Percentiles rank a stretch among this genome's conserved stretches.
phyloP scores from a whole-genome alignment of 108 stramenopile species.

The Nitzschia inconspicua region DNA sequence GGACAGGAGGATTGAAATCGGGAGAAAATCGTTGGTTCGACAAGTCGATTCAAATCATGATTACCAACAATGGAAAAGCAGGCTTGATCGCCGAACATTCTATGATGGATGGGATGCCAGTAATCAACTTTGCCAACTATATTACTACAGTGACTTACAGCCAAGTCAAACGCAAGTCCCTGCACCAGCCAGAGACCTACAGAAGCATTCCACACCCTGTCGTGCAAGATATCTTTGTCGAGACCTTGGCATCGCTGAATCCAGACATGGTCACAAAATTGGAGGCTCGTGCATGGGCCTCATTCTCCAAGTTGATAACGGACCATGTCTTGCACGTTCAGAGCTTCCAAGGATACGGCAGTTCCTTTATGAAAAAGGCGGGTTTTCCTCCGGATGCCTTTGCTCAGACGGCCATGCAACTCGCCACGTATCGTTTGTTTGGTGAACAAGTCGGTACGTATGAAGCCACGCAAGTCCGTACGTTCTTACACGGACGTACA shows the following conservation, averaged over 20 bases:
- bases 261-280: not conserved
- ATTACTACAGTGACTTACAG: constrained; percentile 26
- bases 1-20: constrained; percentile 11
- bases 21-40: constrained; percentile 59
- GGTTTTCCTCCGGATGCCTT: constrained; percentile 61
- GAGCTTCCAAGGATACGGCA: constrained; percentile 41
- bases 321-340: constrained; percentile 26
- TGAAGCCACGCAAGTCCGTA: constrained; percentile 76
- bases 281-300: not conserved
- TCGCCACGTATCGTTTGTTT: constrained; percentile 70
- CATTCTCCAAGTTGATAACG: constrained; percentile 7
- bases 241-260: no score
- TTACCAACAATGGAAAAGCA: constrained; percentile 52
- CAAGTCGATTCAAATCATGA: constrained; percentile 62
- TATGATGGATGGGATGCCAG: constrained; percentile 67
- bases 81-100: constrained; percentile 62
- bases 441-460: constrained; percentile 67
- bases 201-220: no score
- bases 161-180: constrained; percentile 6
- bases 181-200: no score
- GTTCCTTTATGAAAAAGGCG: constrained; percentile 40
- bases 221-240: constrained; percentile 16
- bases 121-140: constrained; percentile 26
- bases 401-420: constrained; percentile 85
- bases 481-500: constrained; percentile 71